A percentile compares a stretch with the other conserved stretches of the same genome.
Conservation (phyloP, 2,329 filamentous ascomycete genomes). For the Sordariomycetes sp. region DNA sequence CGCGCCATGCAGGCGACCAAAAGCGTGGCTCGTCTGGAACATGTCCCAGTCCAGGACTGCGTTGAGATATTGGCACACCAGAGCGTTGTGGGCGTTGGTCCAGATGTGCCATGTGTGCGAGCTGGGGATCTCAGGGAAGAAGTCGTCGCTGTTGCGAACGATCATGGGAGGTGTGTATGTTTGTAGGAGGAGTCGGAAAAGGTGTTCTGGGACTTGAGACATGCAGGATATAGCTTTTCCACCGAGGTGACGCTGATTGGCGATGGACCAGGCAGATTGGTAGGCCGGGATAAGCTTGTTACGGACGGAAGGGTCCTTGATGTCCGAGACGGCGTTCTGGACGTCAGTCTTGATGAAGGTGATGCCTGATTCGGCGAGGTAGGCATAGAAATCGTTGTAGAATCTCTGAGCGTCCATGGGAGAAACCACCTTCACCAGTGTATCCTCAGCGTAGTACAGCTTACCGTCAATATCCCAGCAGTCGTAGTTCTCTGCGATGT, state of each 20-base stretch:
- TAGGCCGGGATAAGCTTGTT: constrained; percentile 64
- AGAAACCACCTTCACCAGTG: constrained; percentile 65
- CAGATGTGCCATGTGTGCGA: constrained; percentile 95
- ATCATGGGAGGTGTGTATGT: constrained; percentile 72
- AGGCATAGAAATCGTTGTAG: constrained; percentile 87
- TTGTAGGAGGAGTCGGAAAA: too few relatives aligned
- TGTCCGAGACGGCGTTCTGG: constrained; percentile 79
- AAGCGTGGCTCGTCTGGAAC: constrained; percentile 58
- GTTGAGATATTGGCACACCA: constrained; percentile 79
- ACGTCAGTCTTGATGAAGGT: constrained; percentile 89
- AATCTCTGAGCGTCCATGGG: constrained; percentile 65
- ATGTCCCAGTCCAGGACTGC: constrained; percentile 76
- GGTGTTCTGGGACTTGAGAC: constrained; percentile 77
- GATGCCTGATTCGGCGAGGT: constrained; percentile 64
- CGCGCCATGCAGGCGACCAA: constrained; percentile 79
- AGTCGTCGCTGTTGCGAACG: constrained; percentile 83
- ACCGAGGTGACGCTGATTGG: constrained; percentile 69
- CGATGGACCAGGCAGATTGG: constrained; percentile 77
- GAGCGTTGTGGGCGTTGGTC: constrained; percentile 80
- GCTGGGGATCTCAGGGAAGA: constrained; percentile 72
- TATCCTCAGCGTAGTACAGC: constrained; percentile 60
- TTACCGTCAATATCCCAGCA: constrained; percentile 37
- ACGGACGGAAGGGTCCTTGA: constrained; percentile 60
- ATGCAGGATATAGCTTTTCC: constrained; percentile 84
- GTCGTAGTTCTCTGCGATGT: constrained; percentile 64